phyloP scores from a whole-genome alignment of 768 basidiomycete species.

The Boletus rubescentipes region DNA sequence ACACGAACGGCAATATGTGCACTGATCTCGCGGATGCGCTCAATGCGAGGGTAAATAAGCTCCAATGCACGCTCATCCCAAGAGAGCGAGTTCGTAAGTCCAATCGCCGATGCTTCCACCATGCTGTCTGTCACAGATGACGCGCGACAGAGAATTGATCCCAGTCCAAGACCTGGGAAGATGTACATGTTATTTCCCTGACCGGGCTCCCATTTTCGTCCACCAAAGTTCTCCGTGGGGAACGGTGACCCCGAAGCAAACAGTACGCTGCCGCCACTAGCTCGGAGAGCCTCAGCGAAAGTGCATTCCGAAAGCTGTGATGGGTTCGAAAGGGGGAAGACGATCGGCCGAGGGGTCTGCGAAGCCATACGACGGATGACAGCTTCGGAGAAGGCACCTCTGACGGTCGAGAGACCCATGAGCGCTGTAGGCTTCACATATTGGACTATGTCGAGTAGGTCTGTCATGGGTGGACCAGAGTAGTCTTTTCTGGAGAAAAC shows the following conservation, averaged over 20 bases:
- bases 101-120: slow-evolving; percentile 86
- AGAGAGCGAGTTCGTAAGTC: slow-evolving; percentile 73
- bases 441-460: slow-evolving; percentile 74
- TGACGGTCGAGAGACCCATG: slow-evolving; percentile 85
- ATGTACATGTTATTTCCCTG: slow-evolving; percentile 97
- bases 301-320: slow-evolving; percentile 78
- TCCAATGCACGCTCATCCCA: slow-evolving; percentile 62
- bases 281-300: slow-evolving; percentile 69
- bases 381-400: slow-evolving; percentile 72
- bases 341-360: slow-evolving; percentile 80
- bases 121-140: slow-evolving; percentile 76
- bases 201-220: slow-evolving; percentile 64
- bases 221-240: slow-evolving; percentile 56
- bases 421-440: slow-evolving; percentile 87
- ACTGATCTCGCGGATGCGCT: slow-evolving; percentile 85
- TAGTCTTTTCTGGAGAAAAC: slow-evolving; percentile 86
- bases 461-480: slow-evolving; percentile 67
- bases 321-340: slow-evolving; percentile 93
- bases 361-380: slow-evolving; percentile 76
- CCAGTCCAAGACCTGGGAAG: slow-evolving; percentile 70
- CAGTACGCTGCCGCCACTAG: slow-evolving; percentile 72
- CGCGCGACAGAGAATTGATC: slow-evolving; percentile 69
- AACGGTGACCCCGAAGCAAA: slow-evolving; percentile 92
- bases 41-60: slow-evolving; percentile 81
- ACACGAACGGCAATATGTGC: slow-evolving; percentile 70